Base-by-base conservation (phyloP, 2,329 filamentous ascomycete species). In the Amphichorda felina region DNA sequence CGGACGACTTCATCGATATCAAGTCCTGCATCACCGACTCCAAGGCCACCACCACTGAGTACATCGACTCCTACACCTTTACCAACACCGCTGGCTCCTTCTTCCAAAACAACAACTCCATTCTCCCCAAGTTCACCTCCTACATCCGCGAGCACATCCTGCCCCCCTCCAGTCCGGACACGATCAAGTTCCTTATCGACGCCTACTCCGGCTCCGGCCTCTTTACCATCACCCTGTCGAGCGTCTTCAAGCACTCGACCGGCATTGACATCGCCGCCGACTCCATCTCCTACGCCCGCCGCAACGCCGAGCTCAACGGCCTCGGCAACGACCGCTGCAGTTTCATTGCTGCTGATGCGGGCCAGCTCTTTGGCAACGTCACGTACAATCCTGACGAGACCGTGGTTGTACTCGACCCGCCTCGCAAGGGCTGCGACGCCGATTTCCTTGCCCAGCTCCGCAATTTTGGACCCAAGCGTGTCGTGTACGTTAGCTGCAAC, bases 31-130 rank as follows among this genome's bases (percentile, higher is more conserved):
- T 94, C 45, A 94, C 88, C 4, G 79, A 95, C 60, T 75, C 77
- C 55, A 94, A 89, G 45, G 81, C 73, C 43, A 82, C 71, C 34
- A 79, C 83, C 4, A 88, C 82, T 21, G 91, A 98, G 58, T 95
- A 93, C 60, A 74, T 98, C 42, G 85, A 81, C 51, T 63, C 77
- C 56, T 91, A 82, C 63, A 66, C 79, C 51, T 94, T 98, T 63
- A 79, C 79, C 55, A 96, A 94, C 63, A 85, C 83, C 3, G 91
- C 91, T 9, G 88, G 88, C 40, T 78, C 85, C 35, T 98, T 98
- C 66, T 98, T 98, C 73, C 91, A 98, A 55, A 98, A 98, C 70
- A 98, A 98, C 72, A 96, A 96, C 67, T 93, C 87, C 37, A 96
- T 98, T 59, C 79, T 98, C 17, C 77, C 84, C 21, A 62, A 66